Base-by-base conservation (phyloP, 129 eudicot genomes). In the Escallonia herrerae region DNA sequence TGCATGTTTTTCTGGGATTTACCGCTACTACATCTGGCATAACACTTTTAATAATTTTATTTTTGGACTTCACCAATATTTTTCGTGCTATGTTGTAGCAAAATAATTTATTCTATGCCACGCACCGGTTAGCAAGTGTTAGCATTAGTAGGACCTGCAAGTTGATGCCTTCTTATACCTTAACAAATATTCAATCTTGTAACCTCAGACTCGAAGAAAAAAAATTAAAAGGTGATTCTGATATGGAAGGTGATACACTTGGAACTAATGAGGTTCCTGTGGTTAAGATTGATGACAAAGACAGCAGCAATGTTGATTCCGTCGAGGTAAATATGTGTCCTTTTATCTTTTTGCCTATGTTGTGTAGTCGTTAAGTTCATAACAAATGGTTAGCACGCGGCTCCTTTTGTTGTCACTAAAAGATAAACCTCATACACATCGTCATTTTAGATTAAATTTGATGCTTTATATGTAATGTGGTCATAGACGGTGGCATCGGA, bases 211-310 rank as follows among this genome's bases (percentile, higher is more conserved):
- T 61, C 5, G 6, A 39, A 8, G 38, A 0, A 15, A 5, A 60
- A 11, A 39, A 8, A n/a, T 0, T 43, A 14, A 8, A 9, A 58
- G 43, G 61, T 43, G 44, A 47, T 61, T 67, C 41, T 60, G 71
- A 14, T 50, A 89, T 90, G 97, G 88, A 80, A 66, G 91, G 67
- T 42, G 95, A 72, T 15, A 69, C 84, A 7, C 63, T 76, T 52
- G 77, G 81, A 79, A 81, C 67, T 69, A 56, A 80, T 42, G 83
- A 79, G 73, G 58, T 81, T 14, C 90, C 95, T 15, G 86, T 83
- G 68, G 52, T 73, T 67, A 86, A 79, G 83, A 75, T 61, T 38
- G 61, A 42, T 3, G 81, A 74, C n/a, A 60, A 75, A 40, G 56
- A 11, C 55, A 61, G 59, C 52, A 61, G 43, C 70, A 58, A 63